Conservation (phyloP, 2,329 filamentous ascomycete genomes). For the Cryphonectria parasitica region DNA sequence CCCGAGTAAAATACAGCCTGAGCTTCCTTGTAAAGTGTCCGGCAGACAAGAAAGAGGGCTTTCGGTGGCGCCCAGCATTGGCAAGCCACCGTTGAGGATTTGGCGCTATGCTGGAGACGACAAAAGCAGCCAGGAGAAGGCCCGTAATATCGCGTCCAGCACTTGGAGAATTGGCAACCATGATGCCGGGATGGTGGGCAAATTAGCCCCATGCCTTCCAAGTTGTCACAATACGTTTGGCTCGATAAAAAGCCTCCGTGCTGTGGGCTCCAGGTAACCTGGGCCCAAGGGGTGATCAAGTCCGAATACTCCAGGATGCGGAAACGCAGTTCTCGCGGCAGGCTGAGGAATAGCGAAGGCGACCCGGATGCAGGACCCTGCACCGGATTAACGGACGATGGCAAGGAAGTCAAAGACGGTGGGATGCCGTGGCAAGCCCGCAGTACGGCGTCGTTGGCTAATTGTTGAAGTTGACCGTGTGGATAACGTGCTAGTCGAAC, state of each 20-base stretch:
- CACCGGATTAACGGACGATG: neutral
- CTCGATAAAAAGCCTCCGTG: conserved; percentile 7
- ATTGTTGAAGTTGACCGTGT: conserved; percentile 18
- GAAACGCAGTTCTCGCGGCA: conserved; percentile 29
- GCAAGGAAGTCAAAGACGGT: neutral
- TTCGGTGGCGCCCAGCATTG: conserved; percentile 26
- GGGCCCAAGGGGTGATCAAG: conserved; percentile 28
- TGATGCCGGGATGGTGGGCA: conserved; percentile 13
- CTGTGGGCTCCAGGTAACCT: conserved; percentile 28
- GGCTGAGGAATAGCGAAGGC: conserved; percentile 1
- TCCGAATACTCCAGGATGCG: conserved; percentile 29
- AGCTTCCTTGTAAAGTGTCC: conserved; percentile 23
- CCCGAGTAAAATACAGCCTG: conserved; percentile 25
- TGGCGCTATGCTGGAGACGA: conserved; percentile 17
- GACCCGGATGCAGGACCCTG: neutral
- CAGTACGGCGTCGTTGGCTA: conserved; percentile 23
- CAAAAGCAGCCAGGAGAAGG: conserved; percentile 27
- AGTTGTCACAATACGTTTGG: neutral
- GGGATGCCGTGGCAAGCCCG: conserved; percentile 14
- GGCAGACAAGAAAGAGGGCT: conserved; percentile 27
- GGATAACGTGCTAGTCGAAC: conserved; percentile 22
- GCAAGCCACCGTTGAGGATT: conserved; percentile 16
- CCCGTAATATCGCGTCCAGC: neutral
- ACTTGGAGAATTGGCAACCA: conserved; percentile 19
- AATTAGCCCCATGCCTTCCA: neutral